A percentile compares a stretch with the other conserved stretches of the same genome.
Conservation (phyloP, 306 rosid genomes). For the Sindora glabra region DNA sequence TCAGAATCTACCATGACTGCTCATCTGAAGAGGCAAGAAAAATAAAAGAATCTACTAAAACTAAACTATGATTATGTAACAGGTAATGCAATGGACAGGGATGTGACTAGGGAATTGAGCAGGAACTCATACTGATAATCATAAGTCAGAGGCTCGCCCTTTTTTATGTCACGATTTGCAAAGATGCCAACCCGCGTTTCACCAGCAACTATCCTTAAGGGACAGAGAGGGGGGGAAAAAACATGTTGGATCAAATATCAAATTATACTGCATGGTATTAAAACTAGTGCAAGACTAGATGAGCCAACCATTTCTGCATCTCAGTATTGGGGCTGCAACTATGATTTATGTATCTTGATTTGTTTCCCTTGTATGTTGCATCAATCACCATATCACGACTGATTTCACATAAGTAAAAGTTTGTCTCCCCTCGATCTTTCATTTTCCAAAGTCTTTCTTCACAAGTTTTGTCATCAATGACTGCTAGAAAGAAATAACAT, state of each 20-base stretch:
- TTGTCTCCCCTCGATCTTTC: slow-evolving; percentile 93
- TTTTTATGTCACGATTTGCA: slow-evolving; percentile 56
- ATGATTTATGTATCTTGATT: slow-evolving; percentile 92
- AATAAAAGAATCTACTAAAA: too few relatives aligned
- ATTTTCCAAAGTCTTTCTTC: slow-evolving; percentile 94
- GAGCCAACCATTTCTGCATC: slow-evolving; percentile 90
- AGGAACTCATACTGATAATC: slow-evolving; percentile 81
- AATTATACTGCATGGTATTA: neutral
- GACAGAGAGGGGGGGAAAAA: neutral
- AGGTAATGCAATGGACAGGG: neutral
- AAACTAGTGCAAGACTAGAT: slow-evolving; percentile 7
- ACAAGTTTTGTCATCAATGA: slow-evolving; percentile 89
- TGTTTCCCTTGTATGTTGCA: slow-evolving; percentile 95
- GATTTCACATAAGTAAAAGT: slow-evolving; percentile 90
- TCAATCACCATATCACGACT: slow-evolving; percentile 97
- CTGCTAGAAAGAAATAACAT: slow-evolving; percentile 36
- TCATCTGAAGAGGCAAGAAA: too few relatives aligned
- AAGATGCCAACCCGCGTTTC: slow-evolving; percentile 94
- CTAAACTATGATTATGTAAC: neutral
- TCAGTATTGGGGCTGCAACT: slow-evolving; percentile 97
- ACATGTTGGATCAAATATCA: too few relatives aligned
- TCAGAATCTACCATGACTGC: slow-evolving; percentile 37
- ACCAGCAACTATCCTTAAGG: slow-evolving; percentile 78
- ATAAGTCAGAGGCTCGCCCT: slow-evolving; percentile 92
- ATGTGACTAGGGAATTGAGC: slow-evolving; percentile 15